Evolutionary conservation across 768 basidiomycete genomes (phyloP).

Genomic region (Tylopilus vinaceipallidus): DNA sequence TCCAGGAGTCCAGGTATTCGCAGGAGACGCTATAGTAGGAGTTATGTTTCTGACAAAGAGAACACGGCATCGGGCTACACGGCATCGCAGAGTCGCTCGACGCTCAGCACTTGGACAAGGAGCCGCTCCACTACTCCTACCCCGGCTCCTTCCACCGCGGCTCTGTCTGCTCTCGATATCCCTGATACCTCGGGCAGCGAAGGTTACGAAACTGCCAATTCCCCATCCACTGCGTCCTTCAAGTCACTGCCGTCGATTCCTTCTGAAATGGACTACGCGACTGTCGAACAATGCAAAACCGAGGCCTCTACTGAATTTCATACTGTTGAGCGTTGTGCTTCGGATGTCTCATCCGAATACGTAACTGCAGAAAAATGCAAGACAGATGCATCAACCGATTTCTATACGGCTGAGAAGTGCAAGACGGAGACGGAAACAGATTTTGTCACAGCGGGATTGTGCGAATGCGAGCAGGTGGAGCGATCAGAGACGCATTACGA

Average conservation of each 20-base stretch:
- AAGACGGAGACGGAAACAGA: constrained; percentile 38
- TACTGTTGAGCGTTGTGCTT: constrained; percentile 45
- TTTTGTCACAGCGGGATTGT: constrained; percentile 45
- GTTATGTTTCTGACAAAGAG: constrained; percentile 54
- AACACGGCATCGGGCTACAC: constrained; percentile 39
- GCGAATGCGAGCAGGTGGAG: constrained; percentile 29
- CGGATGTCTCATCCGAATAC: constrained; percentile 46
- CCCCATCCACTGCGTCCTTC: constrained; percentile 51
- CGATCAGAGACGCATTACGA: constrained; percentile 49
- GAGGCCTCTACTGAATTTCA: constrained; percentile 45
- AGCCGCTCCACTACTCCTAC: constrained; percentile 32
- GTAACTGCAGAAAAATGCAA: constrained; percentile 49
- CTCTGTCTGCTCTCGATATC: constrained; percentile 30
- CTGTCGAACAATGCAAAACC: constrained; percentile 43
- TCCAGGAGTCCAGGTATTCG: constrained; percentile 59
- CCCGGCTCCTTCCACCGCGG: constrained; percentile 30
- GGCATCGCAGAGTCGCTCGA: constrained; percentile 35
- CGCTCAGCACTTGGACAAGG: constrained; percentile 32
- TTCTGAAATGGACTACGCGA: constrained; percentile 46
- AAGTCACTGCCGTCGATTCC: constrained; percentile 60
- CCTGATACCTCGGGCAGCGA: constrained; percentile 43
- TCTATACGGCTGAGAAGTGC: constrained; percentile 43
- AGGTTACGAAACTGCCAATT: constrained; percentile 45
- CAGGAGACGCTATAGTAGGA: constrained; percentile 44
- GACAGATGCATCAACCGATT: constrained; percentile 42